Conservation (phyloP, 192 early-diverging fungal species). For the Linnemannia hyalina region DNA sequence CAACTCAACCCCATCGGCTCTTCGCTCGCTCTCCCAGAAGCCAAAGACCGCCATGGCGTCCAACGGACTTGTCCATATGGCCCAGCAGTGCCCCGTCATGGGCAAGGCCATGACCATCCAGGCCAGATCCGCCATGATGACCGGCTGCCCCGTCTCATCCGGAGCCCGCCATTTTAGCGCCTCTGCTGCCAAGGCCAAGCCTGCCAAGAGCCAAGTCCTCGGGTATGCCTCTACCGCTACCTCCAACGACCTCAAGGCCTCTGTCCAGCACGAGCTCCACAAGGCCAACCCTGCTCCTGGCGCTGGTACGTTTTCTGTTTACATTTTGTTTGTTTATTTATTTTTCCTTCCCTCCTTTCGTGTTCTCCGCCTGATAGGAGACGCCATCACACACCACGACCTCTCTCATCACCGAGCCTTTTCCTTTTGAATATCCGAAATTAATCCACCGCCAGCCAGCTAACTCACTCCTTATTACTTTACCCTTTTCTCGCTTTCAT, state of each 20-base stretch:
- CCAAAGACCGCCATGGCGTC: conserved; percentile 46
- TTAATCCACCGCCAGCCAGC: neutral
- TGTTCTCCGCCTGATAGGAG: neutral
- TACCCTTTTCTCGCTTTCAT: neutral
- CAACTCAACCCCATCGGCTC: conserved; percentile 73
- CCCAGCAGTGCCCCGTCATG: conserved; percentile 86
- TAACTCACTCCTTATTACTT: neutral
- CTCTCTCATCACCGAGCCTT: neutral
- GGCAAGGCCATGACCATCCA: conserved; percentile 78
- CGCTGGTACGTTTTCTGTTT: conserved; percentile 31
- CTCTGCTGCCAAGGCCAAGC: conserved; percentile 47
- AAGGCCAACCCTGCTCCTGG: conserved; percentile 53
- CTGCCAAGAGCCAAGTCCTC: conserved; percentile 54
- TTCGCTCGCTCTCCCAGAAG: conserved; percentile 69
- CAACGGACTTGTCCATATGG: conserved; percentile 68
- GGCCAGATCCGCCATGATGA: conserved; percentile 68
- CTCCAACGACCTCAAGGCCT: conserved; percentile 45
- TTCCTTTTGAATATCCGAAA: conserved; percentile 8
- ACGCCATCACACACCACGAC: too few relatives aligned
- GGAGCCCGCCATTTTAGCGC: conserved; percentile 54
- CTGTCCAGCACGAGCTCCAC: conserved; percentile 46
- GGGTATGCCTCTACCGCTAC: conserved; percentile 46
- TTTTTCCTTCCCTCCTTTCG: neutral
- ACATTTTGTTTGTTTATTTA: conserved; percentile 18
- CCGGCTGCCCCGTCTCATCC: conserved; percentile 63